Evolutionary conservation across 352 stramenopile species (phyloP), one percentile per base, ranked within the genome.

Genomic region (Salisapilia sapeloensis): DNA sequence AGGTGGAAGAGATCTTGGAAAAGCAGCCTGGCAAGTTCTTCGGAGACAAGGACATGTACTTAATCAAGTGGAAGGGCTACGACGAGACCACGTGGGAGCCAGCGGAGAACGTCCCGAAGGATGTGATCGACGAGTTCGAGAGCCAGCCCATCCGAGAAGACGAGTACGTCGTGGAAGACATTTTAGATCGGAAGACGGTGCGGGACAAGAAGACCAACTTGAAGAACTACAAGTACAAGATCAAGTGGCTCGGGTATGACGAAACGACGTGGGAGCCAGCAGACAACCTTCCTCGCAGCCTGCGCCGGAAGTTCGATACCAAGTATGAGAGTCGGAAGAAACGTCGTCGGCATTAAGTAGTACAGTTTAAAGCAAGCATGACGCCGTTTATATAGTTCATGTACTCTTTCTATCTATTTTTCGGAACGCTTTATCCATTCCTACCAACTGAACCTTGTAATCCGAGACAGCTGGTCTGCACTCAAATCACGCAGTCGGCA

Each of bases 211-310:
- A 55, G 15, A 86, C 64, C 25, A 56, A 48, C 26, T 59, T 86
- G 36, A 80, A 79, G 49, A 75, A 50, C 17, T 60, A 77, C 39
- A 58, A 81, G 48, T 86, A 84, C 51, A 56, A 75, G n/a, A 69
- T 86, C 47, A 84, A 84, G 46, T 86, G 71, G 71, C 59, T 86
- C 25, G 67, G 71, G 38, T 86, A 86, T 51, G 65, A 82, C 6
- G 66, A 86, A 5, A 42, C 60, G 38, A 86, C 70, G 29, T 86
- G 70, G 70, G 70, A 86, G 30, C 70, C 70, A 0, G 56, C 64
- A 0, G 60, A 80, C 18, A 86, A 86, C 45, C 33, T 86, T 17
- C 70, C 70, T 13, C 70, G 78, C 43, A 86, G 80, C 27, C 29
- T 86, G 12, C 64, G 71, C 13, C 64, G 66, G 33, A 86, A 79